Evolutionary conservation across 768 basidiomycete species (phyloP), one percentile per base, ranked within the genome.

Genomic region (Hygrophorus russula): DNA sequence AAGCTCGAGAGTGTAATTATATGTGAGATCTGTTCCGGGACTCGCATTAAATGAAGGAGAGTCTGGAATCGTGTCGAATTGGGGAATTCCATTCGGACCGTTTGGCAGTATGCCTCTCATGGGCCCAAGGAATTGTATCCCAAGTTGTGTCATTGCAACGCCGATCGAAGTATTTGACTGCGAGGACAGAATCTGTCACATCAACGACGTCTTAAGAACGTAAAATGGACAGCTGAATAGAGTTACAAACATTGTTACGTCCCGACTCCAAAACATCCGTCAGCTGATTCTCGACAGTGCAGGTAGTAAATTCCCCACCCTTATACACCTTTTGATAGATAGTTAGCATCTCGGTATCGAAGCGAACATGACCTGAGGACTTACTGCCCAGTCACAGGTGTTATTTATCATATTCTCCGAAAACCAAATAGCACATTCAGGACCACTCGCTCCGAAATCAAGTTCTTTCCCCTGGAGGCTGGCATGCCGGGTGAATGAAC

Each of bases 101-200:
- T 51, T 38, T 3, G 56, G 56, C 12, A 57, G 30, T 11, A 57
- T 46, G 10, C 56, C 56, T 42, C 49, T 46, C 15, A 53, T 47
- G 7, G 56, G 42, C n/a, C 56, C 56, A n/a, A 57, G 47, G 43
- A 57, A 51, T 18, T 48, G 54, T 14, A 57, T 19, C 5, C 54
- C 56, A 20, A 57, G 52, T 40, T 55, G 56, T 38, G 37, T 52
- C 36, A 54, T 46, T 0, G 46, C 39, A 19, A 48, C 45, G 35
- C 47, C 50, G 12, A 17, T 17, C 9, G n/a, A 33, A 8, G n/a
- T 33, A 14, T 42, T 49, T 41, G 19, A 49, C 17, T 39, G 45
- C 27, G 52, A 41, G 10, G 46, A 44, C 24, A 50, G 47, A 20
- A 53, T 53, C 52, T 53, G 38, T 33, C 30, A 43, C 8, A 14